Percentiles rank a stretch among this genome's conserved stretches.
These are phyloP conservation scores for Trapa bicornis DNA, from an alignment of 345 rosid species.

Conservation along the genomic window DNA sequence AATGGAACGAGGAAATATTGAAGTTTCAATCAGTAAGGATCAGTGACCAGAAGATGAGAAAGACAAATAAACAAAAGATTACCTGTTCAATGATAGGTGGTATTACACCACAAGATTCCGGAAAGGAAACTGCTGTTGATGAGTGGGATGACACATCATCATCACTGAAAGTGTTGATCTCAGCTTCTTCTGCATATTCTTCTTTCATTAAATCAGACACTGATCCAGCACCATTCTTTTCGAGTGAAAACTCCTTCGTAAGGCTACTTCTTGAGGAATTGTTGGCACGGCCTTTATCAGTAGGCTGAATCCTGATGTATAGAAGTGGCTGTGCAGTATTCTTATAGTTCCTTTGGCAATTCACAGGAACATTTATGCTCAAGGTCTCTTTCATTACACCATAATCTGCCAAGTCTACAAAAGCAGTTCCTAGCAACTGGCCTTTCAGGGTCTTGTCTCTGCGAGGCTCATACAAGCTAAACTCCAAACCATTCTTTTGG, in stretches of 20 bases:
- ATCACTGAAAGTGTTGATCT: conserved; percentile 34
- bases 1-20: not conserved
- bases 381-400: conserved; percentile 46
- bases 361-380: conserved; percentile 49
- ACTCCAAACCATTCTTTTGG: conserved; percentile 54
- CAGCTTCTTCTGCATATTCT: conserved; percentile 72
- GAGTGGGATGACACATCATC: conserved; percentile 79
- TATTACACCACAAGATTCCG: conserved; percentile 34
- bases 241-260: conserved; percentile 25
- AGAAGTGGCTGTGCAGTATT: conserved; percentile 66
- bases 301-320: conserved; percentile 45
- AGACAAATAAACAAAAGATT: not conserved
- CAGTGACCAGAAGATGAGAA: not conserved
- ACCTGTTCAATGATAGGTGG: conserved; percentile 45
- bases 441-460: conserved; percentile 53
- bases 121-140: conserved; percentile 43
- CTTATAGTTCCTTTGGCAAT: conserved; percentile 58
- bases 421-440: conserved; percentile 66
- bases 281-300: conserved; percentile 24
- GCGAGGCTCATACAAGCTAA: conserved; percentile 77
- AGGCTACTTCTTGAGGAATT: conserved; percentile 30
- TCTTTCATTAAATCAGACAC: conserved; percentile 68
- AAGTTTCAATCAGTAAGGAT: not conserved
- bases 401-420: conserved; percentile 62
- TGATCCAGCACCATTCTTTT: conserved; percentile 45